These are phyloP conservation scores for Phialophora chinensis DNA, from an alignment of 2,329 filamentous ascomycete genomes.

Conservation along the genomic window DNA sequence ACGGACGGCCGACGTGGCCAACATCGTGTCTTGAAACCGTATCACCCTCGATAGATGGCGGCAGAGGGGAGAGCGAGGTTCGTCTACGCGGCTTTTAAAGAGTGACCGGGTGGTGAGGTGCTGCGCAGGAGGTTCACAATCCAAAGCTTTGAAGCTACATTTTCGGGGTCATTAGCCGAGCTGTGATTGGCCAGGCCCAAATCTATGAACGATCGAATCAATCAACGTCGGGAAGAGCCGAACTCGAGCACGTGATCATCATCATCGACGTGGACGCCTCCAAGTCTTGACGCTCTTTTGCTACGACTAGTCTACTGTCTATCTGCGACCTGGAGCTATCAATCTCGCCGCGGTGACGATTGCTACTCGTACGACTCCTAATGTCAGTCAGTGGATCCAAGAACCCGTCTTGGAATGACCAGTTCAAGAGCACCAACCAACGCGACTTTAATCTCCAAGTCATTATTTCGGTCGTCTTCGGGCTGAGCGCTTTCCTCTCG, in stretches of 20 bases:
- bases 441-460: slow-evolving; percentile 53
- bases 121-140: slow-evolving; percentile 28
- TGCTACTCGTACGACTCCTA: slow-evolving; percentile 4
- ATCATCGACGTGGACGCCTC: neutral
- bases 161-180: slow-evolving; percentile 23
- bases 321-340: neutral
- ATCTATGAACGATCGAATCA: slow-evolving; percentile 4
- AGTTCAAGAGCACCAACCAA: slow-evolving; percentile 39
- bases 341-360: neutral
- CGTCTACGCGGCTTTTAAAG: slow-evolving; percentile 25
- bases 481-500: slow-evolving; percentile 52
- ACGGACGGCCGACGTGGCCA: slow-evolving; percentile 90
- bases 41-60: slow-evolving; percentile 33
- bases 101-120: slow-evolving; percentile 24
- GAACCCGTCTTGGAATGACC: slow-evolving; percentile 37
- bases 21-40: slow-evolving; percentile 67
- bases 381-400: slow-evolving; percentile 31
- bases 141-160: slow-evolving; percentile 34
- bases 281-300: neutral
- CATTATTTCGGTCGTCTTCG: slow-evolving; percentile 51
- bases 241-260: neutral
- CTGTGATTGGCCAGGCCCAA: slow-evolving; percentile 26
- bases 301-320: too few species aligned
- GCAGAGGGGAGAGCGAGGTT: slow-evolving; percentile 29
- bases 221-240: neutral